A percentile compares a stretch with the other conserved stretches of the same genome.
phyloP scores from a whole-genome alignment of 73 alveolate species.

The Blepharisma japonicum region DNA sequence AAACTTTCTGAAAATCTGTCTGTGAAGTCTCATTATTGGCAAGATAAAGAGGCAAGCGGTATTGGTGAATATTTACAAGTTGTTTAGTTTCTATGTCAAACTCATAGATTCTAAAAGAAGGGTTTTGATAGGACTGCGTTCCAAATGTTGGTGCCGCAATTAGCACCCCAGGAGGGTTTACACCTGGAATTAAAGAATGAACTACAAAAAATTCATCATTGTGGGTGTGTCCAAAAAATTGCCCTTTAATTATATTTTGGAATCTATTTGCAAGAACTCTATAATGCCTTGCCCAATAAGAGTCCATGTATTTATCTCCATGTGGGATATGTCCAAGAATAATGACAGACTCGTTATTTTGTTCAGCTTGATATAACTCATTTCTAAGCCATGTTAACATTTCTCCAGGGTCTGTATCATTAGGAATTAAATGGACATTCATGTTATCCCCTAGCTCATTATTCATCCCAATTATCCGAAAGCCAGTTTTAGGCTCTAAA shows the following conservation, averaged over 20 bases:
- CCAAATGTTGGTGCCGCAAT: not conserved
- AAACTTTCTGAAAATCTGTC: too few relatives aligned
- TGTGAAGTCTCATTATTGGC: too few relatives aligned
- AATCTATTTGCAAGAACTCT: not conserved
- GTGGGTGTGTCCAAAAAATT: constrained; percentile 19
- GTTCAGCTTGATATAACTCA: not conserved
- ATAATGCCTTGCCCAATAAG: not conserved
- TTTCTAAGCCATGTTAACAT: not conserved
- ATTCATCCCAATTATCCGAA: not conserved
- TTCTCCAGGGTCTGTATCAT: constrained; percentile 23
- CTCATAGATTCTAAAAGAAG: constrained; percentile 1
- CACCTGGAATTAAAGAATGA: constrained; percentile 45
- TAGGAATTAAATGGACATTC: not conserved
- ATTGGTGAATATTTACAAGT: not conserved
- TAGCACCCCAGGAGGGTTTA: not conserved
- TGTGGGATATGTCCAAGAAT: constrained; percentile 21
- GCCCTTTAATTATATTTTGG: constrained; percentile 6
- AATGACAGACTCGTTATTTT: not conserved
- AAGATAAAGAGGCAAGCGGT: not conserved
- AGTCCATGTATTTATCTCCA: not conserved
- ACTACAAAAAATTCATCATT: constrained; percentile 22
- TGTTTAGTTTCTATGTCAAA: not conserved
- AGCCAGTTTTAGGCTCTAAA: not conserved
- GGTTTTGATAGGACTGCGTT: not conserved
- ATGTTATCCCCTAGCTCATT: not conserved